A percentile compares a stretch with the other conserved stretches of the same genome.
phyloP scores from a whole-genome alignment of 129 eudicot species.

The Logfia minima region DNA sequence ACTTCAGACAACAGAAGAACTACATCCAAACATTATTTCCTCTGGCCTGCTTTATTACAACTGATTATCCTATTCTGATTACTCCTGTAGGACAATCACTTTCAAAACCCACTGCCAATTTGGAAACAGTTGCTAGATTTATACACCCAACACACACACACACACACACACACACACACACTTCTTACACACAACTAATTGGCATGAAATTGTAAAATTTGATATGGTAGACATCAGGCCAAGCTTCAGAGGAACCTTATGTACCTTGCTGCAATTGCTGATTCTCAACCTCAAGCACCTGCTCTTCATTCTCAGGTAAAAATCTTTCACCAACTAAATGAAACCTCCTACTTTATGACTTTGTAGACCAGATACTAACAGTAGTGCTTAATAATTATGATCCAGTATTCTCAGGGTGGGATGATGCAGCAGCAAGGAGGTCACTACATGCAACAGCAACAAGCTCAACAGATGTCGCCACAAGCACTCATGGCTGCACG shows the following conservation, averaged over 20 bases:
- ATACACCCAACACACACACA: too few species aligned
- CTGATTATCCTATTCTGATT: too few species aligned
- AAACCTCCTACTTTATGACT: too few species aligned
- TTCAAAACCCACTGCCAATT: neutral
- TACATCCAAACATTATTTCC: neutral
- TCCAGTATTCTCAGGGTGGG: conserved; percentile 60
- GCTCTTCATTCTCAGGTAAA: conserved; percentile 89
- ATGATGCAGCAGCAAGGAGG: conserved; percentile 69
- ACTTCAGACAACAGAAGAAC: neutral
- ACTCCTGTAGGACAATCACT: neutral
- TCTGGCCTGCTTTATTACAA: neutral
- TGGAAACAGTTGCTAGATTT: too few species aligned
- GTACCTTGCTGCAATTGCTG: conserved; percentile 99
- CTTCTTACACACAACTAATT: neutral
- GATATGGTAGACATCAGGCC: conserved; percentile 72
- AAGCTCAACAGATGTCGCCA: conserved; percentile 65
- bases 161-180: too few species aligned
- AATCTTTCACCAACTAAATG: neutral
- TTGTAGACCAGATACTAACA: neutral
- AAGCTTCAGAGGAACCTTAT: conserved; percentile 93
- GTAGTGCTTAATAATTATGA: neutral
- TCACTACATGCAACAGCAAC: conserved; percentile 87
- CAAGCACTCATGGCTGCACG: conserved; percentile 83
- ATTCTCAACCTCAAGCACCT: conserved; percentile 94
- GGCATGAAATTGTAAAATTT: neutral